These are phyloP conservation scores for Gnomoniopsis smithogilvyi DNA, from an alignment of 2,329 filamentous ascomycete genomes.

Conservation along the genomic window DNA sequence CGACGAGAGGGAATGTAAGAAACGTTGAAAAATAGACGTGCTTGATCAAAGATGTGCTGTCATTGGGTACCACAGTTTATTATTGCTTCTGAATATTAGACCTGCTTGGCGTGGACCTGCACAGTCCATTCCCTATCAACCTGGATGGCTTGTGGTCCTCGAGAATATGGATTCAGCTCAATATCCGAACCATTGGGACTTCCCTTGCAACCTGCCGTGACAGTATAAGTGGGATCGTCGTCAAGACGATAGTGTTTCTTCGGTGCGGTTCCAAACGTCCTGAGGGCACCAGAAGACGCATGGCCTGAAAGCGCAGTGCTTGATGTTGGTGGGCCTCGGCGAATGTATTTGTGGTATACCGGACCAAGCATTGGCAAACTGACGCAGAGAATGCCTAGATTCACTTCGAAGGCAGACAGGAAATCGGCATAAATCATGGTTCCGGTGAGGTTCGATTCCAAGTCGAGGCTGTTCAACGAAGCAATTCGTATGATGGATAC, in stretches of 20 bases:
- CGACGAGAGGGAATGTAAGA: too few relatives aligned
- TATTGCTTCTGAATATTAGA: too few relatives aligned
- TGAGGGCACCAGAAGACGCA: not conserved
- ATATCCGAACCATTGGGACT: not conserved
- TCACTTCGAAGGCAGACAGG: not conserved
- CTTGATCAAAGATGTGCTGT: too few relatives aligned
- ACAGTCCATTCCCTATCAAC: not conserved
- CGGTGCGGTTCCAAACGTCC: not conserved
- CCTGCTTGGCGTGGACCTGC: not conserved
- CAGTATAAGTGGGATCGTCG: not conserved
- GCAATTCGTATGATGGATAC: slow-evolving; percentile 1
- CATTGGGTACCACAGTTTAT: too few relatives aligned
- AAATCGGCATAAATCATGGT: not conserved
- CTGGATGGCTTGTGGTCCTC: not conserved
- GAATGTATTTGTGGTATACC: not conserved
- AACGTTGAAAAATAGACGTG: too few relatives aligned
- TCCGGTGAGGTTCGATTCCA: not conserved
- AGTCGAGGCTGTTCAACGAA: not conserved
- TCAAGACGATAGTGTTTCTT: not conserved
- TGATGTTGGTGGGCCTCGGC: not conserved
- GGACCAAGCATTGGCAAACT: slow-evolving; percentile 13
- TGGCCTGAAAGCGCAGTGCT: not conserved
- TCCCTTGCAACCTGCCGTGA: not conserved
- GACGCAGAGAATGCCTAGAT: slow-evolving; percentile 7
- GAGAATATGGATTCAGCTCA: not conserved